Evolutionary conservation across 768 basidiomycete species (phyloP).

Genomic region (Cubamyces lactineus): DNA sequence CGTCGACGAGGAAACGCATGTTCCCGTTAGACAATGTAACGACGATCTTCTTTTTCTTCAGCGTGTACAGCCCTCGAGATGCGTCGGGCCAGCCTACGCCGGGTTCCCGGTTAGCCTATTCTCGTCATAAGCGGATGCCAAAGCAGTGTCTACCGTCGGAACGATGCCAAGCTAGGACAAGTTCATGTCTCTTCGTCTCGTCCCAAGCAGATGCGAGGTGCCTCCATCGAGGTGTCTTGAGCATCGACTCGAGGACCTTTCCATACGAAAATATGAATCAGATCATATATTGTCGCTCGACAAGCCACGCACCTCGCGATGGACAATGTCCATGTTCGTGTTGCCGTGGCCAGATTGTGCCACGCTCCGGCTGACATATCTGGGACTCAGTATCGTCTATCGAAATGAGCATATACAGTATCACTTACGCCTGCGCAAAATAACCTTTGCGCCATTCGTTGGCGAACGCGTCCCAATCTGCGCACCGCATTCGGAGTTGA

Average conservation of each 20-base stretch:
- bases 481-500: background rate
- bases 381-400: too few species aligned
- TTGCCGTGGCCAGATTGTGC: slow-evolving; percentile 50
- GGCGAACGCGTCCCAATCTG: slow-evolving; percentile 53
- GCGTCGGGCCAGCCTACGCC: slow-evolving; percentile 61
- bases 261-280: too few species aligned
- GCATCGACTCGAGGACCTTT: slow-evolving; percentile 63
- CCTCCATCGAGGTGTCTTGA: slow-evolving; percentile 51
- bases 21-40: slow-evolving; percentile 66
- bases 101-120: too few species aligned
- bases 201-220: slow-evolving; percentile 49
- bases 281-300: too few species aligned
- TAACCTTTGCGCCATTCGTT: slow-evolving; percentile 61
- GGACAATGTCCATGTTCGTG: slow-evolving; percentile 55
- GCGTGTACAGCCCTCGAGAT: slow-evolving; percentile 46
- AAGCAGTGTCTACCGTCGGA: slow-evolving; percentile 39
- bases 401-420: slow-evolving; percentile 29
- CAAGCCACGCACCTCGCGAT: slow-evolving; percentile 47
- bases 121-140: too few species aligned
- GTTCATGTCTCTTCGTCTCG: slow-evolving; percentile 43
- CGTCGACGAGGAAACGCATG: slow-evolving; percentile 58
- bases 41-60: slow-evolving; percentile 55
- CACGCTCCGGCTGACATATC: slow-evolving; percentile 33
- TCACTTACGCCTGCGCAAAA: slow-evolving; percentile 45
- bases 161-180: slow-evolving; percentile 64